Conservation (phyloP, 805 yeast species). For the Ogataea paradorogensis region DNA sequence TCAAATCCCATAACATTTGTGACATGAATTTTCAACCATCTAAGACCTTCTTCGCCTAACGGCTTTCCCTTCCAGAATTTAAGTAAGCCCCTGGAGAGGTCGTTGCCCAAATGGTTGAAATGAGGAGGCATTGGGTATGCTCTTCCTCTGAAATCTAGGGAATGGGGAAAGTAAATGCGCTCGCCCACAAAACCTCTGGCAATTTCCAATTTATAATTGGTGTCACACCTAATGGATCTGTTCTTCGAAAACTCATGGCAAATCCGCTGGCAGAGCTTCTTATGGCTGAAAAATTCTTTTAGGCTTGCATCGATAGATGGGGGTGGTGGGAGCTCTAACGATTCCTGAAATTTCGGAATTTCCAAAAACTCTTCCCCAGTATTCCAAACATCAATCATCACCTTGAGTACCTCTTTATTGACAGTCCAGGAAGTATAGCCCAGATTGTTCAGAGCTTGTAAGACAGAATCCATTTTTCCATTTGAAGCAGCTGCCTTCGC, state of each 20-base stretch:
- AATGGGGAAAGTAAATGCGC: constrained; percentile 74
- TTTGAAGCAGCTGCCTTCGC: constrained; percentile 78
- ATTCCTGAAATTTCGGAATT: constrained; percentile 54
- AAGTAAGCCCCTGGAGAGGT: constrained; percentile 68
- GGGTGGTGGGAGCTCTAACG: constrained; percentile 45
- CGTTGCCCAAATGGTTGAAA: constrained; percentile 78
- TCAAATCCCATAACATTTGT: constrained; percentile 75
- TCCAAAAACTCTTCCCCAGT: constrained; percentile 71
- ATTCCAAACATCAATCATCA: constrained; percentile 83
- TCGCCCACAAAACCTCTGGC: constrained; percentile 91
- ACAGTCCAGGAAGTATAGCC: constrained; percentile 94
- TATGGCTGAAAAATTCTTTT: constrained; percentile 63
- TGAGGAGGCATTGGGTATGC: constrained; percentile 81
- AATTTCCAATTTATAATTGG: constrained; percentile 89
- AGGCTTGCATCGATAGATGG: constrained; percentile 76
- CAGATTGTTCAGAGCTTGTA: constrained; percentile 77
- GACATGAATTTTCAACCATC: constrained; percentile 74
- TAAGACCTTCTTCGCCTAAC: constrained; percentile 61
- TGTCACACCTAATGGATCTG: constrained; percentile 89
- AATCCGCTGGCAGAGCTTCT: constrained; percentile 52
- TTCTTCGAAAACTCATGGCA: constrained; percentile 60
- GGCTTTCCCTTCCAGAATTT: constrained; percentile 75
- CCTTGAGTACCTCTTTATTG: constrained; percentile 64
- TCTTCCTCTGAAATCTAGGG: constrained; percentile 79
- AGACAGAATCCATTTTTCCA: constrained; percentile 61